Base-by-base conservation (phyloP, 1,284 basidiomycete genomes). In the Mycosarcoma mackinlayi region DNA sequence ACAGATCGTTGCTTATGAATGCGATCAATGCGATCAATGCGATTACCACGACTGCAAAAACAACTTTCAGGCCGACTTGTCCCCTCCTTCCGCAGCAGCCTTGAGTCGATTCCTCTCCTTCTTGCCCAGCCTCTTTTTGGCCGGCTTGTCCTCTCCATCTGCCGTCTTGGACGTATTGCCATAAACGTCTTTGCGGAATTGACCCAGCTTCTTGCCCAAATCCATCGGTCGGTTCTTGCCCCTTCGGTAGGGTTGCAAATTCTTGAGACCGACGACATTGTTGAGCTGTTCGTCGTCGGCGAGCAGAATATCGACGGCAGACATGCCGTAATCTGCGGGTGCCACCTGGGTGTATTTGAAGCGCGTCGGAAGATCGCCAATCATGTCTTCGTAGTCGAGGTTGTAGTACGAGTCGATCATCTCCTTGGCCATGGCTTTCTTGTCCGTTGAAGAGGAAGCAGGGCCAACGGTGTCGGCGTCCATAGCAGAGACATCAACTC, bases 341-440 rank as follows among this genome's bases (percentile, higher is more conserved):
- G 88, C 85, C 13, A 93, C 89, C 41, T 89, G 86, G 7, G 89
- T 86, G 82, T 99, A 99, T 81, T 92, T 91, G 88, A 98, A 99
- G 13, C 93, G 90, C 0, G 95, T 98, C 1, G 93, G 90, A 73
- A 93, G 85, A 81, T 90, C 93, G 6, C 91, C 94, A 61, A 94
- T 93, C 86, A 96, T 88, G 81, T 97, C 94, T 84, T 98, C 97
- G 85, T 97, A 96, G 73, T 97, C 94, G 18, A 98, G 86, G 27
- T 86, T 88, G 82, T 93, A 91, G 50, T 98, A 86, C 80, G 94
- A 91, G 65, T 94, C 91, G 89, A 97, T 91, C 74, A 94, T 92
- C 76, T 91, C 86, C 55, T 93, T 89, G 51, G 94, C 84, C 73
- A 89, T 53, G 16, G 73, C 56, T 49, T 78, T 76, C 27, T 77